phyloP scores from a whole-genome alignment of 805 yeast species.

The Yamadazyma sp. region DNA sequence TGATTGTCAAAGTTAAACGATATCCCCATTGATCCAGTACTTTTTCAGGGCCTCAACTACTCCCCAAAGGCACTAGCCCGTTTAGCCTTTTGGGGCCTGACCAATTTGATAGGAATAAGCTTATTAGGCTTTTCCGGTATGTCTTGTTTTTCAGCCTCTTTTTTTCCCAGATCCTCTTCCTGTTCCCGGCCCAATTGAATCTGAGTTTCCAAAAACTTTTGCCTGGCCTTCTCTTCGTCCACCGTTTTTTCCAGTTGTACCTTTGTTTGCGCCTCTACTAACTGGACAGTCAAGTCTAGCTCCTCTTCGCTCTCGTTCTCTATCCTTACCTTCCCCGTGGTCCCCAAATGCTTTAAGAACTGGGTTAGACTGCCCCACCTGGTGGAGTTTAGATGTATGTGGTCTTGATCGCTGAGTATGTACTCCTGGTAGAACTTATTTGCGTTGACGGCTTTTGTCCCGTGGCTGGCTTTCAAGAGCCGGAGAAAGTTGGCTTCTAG shows the following conservation, averaged over 20 bases:
- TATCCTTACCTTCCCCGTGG: conserved; percentile 56
- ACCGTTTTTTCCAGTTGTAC: neutral
- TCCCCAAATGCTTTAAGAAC: conserved; percentile 62
- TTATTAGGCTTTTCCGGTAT: too few relatives aligned
- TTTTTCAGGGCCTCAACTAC: neutral
- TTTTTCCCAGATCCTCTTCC: too few relatives aligned
- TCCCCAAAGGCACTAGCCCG: conserved; percentile 5
- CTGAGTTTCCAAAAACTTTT: conserved; percentile 46
- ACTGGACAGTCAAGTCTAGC: conserved; percentile 33
- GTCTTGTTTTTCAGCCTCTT: too few relatives aligned
- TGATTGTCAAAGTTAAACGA: too few relatives aligned
- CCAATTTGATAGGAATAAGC: conserved; percentile 5
- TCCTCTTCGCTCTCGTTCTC: conserved; percentile 24
- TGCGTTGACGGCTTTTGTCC: conserved; percentile 75
- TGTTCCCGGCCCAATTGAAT: conserved; percentile 41
- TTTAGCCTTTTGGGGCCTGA: conserved; percentile 5
- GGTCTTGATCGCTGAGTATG: conserved; percentile 71
- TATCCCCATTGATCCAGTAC: neutral
- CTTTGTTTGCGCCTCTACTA: conserved; percentile 22
- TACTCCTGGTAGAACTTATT: conserved; percentile 90
- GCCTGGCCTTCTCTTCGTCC: conserved; percentile 9
- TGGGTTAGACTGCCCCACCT: conserved; percentile 69
- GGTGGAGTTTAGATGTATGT: conserved; percentile 90
- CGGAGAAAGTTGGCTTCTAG: conserved; percentile 66
- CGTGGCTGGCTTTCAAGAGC: conserved; percentile 67